phyloP scores from a whole-genome alignment of 2,329 filamentous ascomycete genomes.

The Allantophomopsis cytisporea region DNA sequence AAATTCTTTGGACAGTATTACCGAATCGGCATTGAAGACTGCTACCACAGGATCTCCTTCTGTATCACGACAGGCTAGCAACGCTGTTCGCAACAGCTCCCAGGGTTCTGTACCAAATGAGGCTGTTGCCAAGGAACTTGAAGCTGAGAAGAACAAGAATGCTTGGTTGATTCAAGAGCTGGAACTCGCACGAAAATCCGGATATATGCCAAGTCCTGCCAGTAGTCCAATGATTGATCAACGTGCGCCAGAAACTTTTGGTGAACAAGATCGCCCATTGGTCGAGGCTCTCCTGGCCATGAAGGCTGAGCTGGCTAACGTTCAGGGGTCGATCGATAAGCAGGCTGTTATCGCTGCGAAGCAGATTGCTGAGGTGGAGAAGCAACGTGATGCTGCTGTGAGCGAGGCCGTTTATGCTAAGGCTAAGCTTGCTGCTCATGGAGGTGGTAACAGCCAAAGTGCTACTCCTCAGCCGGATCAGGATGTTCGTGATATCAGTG shows the following conservation, averaged over 20 bases:
- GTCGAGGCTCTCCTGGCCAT: slow-evolving; percentile 88
- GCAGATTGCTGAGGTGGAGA: slow-evolving; percentile 86
- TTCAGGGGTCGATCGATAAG: slow-evolving; percentile 79
- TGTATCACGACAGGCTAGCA: slow-evolving; percentile 40
- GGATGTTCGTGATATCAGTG: slow-evolving; percentile 44
- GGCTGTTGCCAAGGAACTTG: slow-evolving; percentile 73
- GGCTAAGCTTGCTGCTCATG: slow-evolving; percentile 77
- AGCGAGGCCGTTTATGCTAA: slow-evolving; percentile 92
- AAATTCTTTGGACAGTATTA: slow-evolving; percentile 54
- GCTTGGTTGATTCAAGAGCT: slow-evolving; percentile 97
- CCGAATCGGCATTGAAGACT: slow-evolving; percentile 37
- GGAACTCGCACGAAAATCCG: slow-evolving; percentile 78
- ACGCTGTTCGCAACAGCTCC: slow-evolving; percentile 42
- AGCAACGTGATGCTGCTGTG: slow-evolving; percentile 87
- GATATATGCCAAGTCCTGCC: slow-evolving; percentile 63
- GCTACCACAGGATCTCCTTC: slow-evolving; percentile 37
- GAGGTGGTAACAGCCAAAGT: slow-evolving; percentile 39
- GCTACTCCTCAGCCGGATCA: slow-evolving; percentile 45
- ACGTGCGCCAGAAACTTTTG: slow-evolving; percentile 63
- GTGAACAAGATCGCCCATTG: slow-evolving; percentile 82
- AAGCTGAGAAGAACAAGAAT: slow-evolving; percentile 72
- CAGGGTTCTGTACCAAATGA: slow-evolving; percentile 39
- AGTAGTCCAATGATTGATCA: slow-evolving; percentile 65
- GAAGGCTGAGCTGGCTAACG: slow-evolving; percentile 76
- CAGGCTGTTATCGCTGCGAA: slow-evolving; percentile 77